Conservation (phyloP, 495 filamentous ascomycete species). For the Tirmania nivea region DNA sequence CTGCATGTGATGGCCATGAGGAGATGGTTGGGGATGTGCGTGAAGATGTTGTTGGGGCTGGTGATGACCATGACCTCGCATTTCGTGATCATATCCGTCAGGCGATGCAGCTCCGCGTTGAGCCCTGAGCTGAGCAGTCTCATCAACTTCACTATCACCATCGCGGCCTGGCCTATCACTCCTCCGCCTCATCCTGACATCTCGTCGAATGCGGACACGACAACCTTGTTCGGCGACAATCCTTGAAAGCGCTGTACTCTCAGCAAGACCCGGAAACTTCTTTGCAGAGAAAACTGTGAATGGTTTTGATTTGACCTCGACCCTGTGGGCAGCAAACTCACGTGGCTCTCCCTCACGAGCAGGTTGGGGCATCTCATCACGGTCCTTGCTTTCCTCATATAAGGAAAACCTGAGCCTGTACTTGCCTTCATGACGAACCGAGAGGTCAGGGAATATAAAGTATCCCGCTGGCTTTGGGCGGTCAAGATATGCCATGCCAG, state of each 20-base stretch:
- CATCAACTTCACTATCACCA: conserved; percentile 16
- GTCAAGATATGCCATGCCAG: conserved; percentile 90
- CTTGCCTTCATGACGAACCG: conserved; percentile 84
- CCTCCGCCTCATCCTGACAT: conserved; percentile 79
- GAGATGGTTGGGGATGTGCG: conserved; percentile 12
- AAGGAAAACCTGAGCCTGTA: conserved; percentile 78
- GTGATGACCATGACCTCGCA: conserved; percentile 8
- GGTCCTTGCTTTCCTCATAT: conserved; percentile 78
- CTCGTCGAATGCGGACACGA: conserved; percentile 84
- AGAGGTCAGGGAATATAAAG: conserved; percentile 94
- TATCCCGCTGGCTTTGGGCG: conserved; percentile 81
- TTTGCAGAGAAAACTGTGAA: conserved; percentile 92
- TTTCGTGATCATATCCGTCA: conserved; percentile 14
- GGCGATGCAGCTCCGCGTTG: conserved; percentile 8
- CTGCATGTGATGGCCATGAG: conserved; percentile 12
- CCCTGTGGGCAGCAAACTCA: conserved; percentile 31
- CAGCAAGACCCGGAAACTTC: conserved; percentile 89
- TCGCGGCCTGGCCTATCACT: conserved; percentile 17
- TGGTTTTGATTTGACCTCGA: conserved; percentile 72
- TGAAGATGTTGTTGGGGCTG: conserved; percentile 6
- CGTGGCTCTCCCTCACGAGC: conserved; percentile 14
- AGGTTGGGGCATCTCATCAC: conserved; percentile 22
- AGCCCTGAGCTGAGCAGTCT: conserved; percentile 17
- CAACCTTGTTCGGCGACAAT: conserved; percentile 93
- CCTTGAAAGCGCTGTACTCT: conserved; percentile 73